Evolutionary conservation across 2,329 filamentous ascomycete genomes (phyloP), one percentile per base, ranked within the genome.

Genomic region (Aureobasidium sp.): DNA sequence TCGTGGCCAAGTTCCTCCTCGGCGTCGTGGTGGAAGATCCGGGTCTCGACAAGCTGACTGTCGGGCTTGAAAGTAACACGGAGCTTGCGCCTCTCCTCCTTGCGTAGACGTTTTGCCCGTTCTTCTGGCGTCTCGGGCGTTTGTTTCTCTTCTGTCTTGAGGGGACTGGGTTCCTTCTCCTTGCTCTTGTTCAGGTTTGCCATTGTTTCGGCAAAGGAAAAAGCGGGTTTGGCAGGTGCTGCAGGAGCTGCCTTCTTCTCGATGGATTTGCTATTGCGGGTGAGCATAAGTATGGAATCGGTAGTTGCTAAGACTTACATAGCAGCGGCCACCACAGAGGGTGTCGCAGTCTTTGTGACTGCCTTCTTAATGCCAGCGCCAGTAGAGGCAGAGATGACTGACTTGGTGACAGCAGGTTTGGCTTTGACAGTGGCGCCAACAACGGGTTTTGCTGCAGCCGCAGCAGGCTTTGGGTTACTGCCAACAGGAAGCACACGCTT

Each of bases 1-100:
- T 84, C 82, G 61, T 88, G 82, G 59, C 85, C 87, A 62, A 86
- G 80, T 67, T 90, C 87, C 70, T 91, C 88, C 1, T 83, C 81
- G 1, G 84, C 85, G 64, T 90, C 87, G 68, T 90, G 88, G 61
- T 85, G 84, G 74, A 92, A 91, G 55, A 86, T 77, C 65, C 84
- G 83, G 61, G 90, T 78, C 67, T 89, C 78, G 1, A 86, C 86
- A 34, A 93, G 79, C 34, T 85, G 82, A 20, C 82, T 77, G 55
- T 87, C 88, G 0, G 84, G 80, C 70, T 87, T 89, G 80, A 88
- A 93, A 7, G 77, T 82, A 6, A 93, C 89, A 14, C 86, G 82
- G 25, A 91, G 77, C 65, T 87, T 84, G 39, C 87, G 82, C 53
- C 89, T 82, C 63, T 84, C 81, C 70, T 91, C 88, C 69, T 90